A percentile compares a stretch with the other conserved stretches of the same genome.
Evolutionary conservation across 768 basidiomycete species (phyloP).

Genomic region (Mycena rebaudengoi): DNA sequence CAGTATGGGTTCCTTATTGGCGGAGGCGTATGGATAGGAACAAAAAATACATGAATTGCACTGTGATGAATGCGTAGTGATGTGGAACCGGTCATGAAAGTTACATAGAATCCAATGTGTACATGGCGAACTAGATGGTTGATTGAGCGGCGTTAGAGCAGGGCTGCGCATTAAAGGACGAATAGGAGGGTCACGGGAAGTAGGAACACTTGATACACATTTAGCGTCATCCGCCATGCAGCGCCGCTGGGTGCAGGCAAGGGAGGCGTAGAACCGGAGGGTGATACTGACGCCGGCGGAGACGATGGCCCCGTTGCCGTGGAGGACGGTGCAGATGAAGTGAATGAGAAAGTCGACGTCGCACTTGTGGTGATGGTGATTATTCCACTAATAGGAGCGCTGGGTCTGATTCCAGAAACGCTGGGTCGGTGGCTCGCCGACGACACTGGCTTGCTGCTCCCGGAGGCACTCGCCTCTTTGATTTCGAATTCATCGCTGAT

Average conservation of each 20-base stretch:
- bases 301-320: neutral
- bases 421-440: too few species aligned
- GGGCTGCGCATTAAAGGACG: slow-evolving; percentile 10
- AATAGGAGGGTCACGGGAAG: slow-evolving; percentile 19
- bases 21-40: too few species aligned
- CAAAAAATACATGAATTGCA: slow-evolving; percentile 26
- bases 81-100: slow-evolving; percentile 1
- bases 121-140: neutral
- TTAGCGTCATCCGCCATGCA: slow-evolving; percentile 31
- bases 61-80: too few species aligned
- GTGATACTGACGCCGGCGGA: slow-evolving; percentile 3
- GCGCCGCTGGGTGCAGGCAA: slow-evolving; percentile 32
- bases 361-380: too few species aligned
- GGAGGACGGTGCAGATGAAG: slow-evolving; percentile 13
- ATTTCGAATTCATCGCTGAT: slow-evolving; percentile 68
- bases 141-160: neutral
- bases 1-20: too few species aligned
- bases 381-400: slow-evolving; percentile 25
- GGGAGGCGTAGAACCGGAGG: slow-evolving; percentile 19
- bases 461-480: slow-evolving; percentile 29
- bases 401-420: too few species aligned
- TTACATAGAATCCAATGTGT: neutral
- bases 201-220: slow-evolving; percentile 3
- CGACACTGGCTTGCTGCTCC: too few species aligned
- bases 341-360: slow-evolving; percentile 27